Evolutionary conservation across 768 basidiomycete genomes (phyloP), one percentile per base, ranked within the genome.

Genomic region (Leccinum arenicola): DNA sequence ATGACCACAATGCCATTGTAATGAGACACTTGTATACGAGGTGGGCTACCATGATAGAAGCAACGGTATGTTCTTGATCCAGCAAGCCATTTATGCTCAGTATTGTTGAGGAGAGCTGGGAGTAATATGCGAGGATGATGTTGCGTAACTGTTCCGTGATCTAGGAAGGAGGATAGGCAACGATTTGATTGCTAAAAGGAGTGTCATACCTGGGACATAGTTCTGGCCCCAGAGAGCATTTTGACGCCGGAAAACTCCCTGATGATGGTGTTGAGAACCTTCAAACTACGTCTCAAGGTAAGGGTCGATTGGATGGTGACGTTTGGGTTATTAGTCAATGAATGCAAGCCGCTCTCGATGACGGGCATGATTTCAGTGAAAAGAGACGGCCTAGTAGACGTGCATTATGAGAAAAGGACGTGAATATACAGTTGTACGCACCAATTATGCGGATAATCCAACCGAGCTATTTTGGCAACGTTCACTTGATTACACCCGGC

Each of bases 391-490:
- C 73, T 74, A 15, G 21, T 9, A 43, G 0, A 38, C 7, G 1
- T 15, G 27, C 17, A 23, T 52, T 14, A 38, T 63, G 52, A 65
- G 49, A 35, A n/a, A 10, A 17, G 23, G 25, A 40, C 19, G 14
- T 47, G 17, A 50, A 50, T 36, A 21, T 54, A 36, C 29, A 10
- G 25, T 19, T 11, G 52, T 38, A 70, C 77, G 59, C 68, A 89
- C 93, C 93, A 95, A 40, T 79, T 79, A 33, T 67, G 73, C 9
- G 91, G 90, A 70, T 83, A 93, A 66, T 96, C 94, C 21, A 80
- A 70, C 33, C 94, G 83, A 7, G 91, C 88, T 54, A 95, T 83
- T 69, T 87, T 95, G 12, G 85, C 79, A 9, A 92, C 79, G 25
- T 91, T 84, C 31, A 89, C 67, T 61, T 89, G 82, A 61, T 94